These are phyloP conservation scores for Parafenestella ontariensis DNA, from an alignment of 2,329 filamentous ascomycete species.

Conservation along the genomic window DNA sequence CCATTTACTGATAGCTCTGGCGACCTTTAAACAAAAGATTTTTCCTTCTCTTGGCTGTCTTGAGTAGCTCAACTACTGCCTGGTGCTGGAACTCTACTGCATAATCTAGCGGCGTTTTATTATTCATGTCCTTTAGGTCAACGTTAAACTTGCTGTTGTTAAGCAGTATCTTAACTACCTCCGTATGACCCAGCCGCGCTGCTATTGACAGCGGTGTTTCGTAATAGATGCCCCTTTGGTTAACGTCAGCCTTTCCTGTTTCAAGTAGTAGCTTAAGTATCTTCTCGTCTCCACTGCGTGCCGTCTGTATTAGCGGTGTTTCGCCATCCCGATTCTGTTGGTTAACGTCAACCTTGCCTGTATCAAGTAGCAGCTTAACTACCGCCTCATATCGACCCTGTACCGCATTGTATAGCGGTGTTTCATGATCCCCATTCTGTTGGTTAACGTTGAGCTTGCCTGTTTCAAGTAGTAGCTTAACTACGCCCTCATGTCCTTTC, in stretches of 20 bases:
- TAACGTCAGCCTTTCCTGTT: background rate
- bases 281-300: background rate
- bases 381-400: background rate
- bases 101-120: no score
- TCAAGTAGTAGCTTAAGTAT: background rate
- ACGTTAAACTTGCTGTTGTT: background rate
- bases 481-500: constrained; percentile 3
- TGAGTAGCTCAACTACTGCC: no score
- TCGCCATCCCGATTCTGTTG: background rate
- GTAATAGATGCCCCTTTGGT: background rate
- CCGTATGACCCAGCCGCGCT: background rate
- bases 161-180: background rate
- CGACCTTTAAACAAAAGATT: no score
- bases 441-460: constrained; percentile 1
- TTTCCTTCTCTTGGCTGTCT: no score
- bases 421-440: constrained; percentile 7
- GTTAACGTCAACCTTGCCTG: background rate
- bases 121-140: no score
- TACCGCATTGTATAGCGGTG: constrained; percentile 9
- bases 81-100: no score
- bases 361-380: background rate
- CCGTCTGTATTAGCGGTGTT: background rate
- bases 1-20: no score
- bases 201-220: background rate
- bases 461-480: constrained; percentile 7